phyloP scores from a whole-genome alignment of 768 basidiomycete species.

The Hygrocybe punicea region DNA sequence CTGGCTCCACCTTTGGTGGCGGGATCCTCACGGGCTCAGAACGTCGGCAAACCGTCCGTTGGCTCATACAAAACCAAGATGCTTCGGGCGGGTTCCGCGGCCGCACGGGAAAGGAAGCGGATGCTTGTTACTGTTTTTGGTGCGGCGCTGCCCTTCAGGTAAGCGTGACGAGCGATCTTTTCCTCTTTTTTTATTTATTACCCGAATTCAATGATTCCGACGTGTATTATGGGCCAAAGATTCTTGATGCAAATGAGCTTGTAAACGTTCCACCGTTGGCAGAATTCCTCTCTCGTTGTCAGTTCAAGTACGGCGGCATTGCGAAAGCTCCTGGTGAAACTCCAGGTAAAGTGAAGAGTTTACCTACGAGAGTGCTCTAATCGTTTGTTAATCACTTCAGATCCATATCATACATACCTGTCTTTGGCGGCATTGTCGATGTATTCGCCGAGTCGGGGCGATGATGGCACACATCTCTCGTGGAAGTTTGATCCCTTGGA shows the following conservation, averaged over 20 bases:
- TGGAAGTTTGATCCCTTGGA: slow-evolving; percentile 65
- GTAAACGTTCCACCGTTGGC: slow-evolving; percentile 57
- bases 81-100: slow-evolving; percentile 79
- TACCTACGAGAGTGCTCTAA: not conserved
- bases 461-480: slow-evolving; percentile 30
- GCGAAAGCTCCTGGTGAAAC: slow-evolving; percentile 76
- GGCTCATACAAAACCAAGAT: slow-evolving; percentile 75
- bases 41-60: slow-evolving; percentile 58
- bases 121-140: slow-evolving; percentile 98
- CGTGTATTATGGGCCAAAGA: slow-evolving; percentile 42
- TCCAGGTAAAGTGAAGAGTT: slow-evolving; percentile 53
- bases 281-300: slow-evolving; percentile 67
- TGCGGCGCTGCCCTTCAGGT: slow-evolving; percentile 79
- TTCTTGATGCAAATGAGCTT: slow-evolving; percentile 58
- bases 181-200: not conserved
- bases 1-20: slow-evolving; percentile 7
- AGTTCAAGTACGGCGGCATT: slow-evolving; percentile 88
- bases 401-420: slow-evolving; percentile 95
- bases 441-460: slow-evolving; percentile 46
- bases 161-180: slow-evolving; percentile 17
- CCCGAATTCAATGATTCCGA: slow-evolving; percentile 1
- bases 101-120: slow-evolving; percentile 80
- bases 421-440: slow-evolving; percentile 79
- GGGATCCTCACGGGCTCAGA: slow-evolving; percentile 38
- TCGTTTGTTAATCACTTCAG: no score